Evolutionary conservation across 257 asterid genomes (phyloP).

Genomic region (Capsicum chinense): DNA sequence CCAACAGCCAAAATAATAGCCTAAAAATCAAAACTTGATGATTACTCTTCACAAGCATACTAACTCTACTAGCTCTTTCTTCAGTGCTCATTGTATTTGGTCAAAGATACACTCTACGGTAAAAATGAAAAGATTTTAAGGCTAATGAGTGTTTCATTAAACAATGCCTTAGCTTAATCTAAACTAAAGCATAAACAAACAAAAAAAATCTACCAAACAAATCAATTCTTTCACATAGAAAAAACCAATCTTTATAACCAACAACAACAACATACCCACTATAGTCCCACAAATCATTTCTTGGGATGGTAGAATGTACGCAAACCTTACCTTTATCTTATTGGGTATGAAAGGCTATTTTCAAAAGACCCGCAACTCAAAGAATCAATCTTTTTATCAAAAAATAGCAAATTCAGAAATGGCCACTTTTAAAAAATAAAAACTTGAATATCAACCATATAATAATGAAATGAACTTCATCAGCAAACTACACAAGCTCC

Average conservation of each 20-base stretch:
- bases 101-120: neutral
- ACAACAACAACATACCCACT: neutral
- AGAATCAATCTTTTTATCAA: conserved; percentile 1
- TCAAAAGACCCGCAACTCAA: neutral
- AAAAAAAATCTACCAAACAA: neutral
- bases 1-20: neutral
- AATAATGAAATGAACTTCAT: conserved; percentile 30
- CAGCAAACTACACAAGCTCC: neutral
- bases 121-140: neutral
- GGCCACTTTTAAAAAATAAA: neutral
- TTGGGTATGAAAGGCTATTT: too few relatives aligned
- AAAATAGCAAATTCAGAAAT: neutral
- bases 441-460: conserved; percentile 7
- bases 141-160: neutral
- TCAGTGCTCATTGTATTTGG: neutral
- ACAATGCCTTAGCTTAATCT: conserved; percentile 18
- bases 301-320: too few relatives aligned
- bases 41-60: neutral
- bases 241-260: conserved; percentile 10
- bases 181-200: neutral
- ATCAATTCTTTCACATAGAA: neutral
- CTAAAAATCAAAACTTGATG: neutral
- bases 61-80: neutral
- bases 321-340: too few relatives aligned
- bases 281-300: too few relatives aligned